These are phyloP conservation scores for Epichloe uncinata DNA, from an alignment of 2,329 filamentous ascomycete genomes.

Conservation along the genomic window DNA sequence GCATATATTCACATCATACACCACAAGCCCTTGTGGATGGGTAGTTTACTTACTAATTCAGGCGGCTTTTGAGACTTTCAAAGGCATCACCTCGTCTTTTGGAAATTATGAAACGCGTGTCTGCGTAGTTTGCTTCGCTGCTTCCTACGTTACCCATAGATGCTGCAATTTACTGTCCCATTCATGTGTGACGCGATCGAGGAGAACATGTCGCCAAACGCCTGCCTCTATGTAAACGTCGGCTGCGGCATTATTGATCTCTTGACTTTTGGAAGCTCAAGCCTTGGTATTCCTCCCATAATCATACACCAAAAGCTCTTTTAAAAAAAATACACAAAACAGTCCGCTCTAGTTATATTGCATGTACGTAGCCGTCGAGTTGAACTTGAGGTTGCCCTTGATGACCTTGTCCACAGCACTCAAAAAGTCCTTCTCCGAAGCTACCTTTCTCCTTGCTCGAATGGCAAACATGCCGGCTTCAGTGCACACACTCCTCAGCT, in stretches of 20 bases:
- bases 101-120: neutral
- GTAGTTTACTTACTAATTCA: no score
- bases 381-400: constrained; percentile 98
- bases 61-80: no score
- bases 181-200: no score
- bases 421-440: constrained; percentile 96
- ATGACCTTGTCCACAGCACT: constrained; percentile 98
- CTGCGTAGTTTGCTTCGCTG: neutral
- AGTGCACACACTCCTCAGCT: constrained; percentile 90
- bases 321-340: constrained; percentile 16
- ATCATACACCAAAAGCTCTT: constrained; percentile 19
- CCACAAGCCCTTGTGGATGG: no score
- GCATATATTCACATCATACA: no score
- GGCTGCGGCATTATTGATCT: constrained; percentile 8
- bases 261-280: constrained; percentile 12
- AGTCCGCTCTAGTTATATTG: constrained; percentile 74
- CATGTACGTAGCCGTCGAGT: constrained; percentile 94
- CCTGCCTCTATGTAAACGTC: constrained; percentile 6
- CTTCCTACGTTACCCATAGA: neutral
- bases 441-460: constrained; percentile 86
- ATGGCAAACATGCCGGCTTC: constrained; percentile 99
- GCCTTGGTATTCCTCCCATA: constrained; percentile 13
- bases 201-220: constrained; percentile 2
- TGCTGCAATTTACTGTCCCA: no score
- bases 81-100: no score